Evolutionary conservation across 164 flowering plant genomes (phyloP), one percentile per base, ranked within the genome.

Genomic region (Pachysandra terminalis): DNA sequence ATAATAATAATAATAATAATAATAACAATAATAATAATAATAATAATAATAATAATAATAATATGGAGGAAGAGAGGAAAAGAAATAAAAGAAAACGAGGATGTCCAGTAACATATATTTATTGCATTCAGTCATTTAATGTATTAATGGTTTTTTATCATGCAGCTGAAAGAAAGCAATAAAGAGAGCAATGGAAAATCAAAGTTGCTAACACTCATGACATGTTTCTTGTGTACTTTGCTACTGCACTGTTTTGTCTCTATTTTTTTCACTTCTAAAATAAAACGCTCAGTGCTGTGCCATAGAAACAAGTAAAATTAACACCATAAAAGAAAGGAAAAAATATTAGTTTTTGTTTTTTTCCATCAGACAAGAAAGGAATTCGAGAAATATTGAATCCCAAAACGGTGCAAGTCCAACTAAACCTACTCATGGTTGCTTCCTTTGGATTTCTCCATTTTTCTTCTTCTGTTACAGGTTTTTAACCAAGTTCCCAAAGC

Each of bases 331-430:
- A 57, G 49, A 58, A 56, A 24, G 21, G 40, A 21, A 69, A 61
- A 51, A 15, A 16, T 22, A 52, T n/a, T n/a, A 66, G 25, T 5
- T 53, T n/a, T 55, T 6, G 24, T 32, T 59, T 65, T 62, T 55
- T 51, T 64, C 57, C 21, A 56, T 63, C 63, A 25, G 49, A 70
- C 3, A 63, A 22, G 26, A 48, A 57, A 57, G 56, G 17, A 26
- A 57, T 14, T 1, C 63, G 19, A 40, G 9, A 56, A 17, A 40
- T 22, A 19, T 9, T 48, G 59, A n/a, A n/a, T n/a, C 56, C 58
- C 28, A 55, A 69, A 63, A 54, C 61, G 26, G 56, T 72, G 70
- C 60, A 72, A 61, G 35, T 37, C 51, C 73, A 17, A 49, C 59
- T 71, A 52, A 63, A 21, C 56, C 22, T 12, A 48, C 49, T 16